phyloP scores from a whole-genome alignment of 2,329 filamentous ascomycete genomes.

The Rutstroemia sp. region DNA sequence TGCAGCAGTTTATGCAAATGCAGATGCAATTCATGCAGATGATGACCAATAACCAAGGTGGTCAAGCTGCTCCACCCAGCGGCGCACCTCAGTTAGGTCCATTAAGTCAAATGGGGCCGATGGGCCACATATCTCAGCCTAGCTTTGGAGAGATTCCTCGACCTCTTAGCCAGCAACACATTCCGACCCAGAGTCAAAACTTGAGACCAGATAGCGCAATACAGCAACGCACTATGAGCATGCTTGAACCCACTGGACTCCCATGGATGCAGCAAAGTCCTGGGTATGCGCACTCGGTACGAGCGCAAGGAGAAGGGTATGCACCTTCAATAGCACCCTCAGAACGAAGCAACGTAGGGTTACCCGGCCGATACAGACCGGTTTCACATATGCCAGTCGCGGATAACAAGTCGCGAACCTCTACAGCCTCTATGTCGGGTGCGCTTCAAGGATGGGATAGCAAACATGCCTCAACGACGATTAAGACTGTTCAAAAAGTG shows the following conservation, averaged over 20 bases:
- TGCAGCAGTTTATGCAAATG: constrained; percentile 86
- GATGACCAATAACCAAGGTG: constrained; percentile 42
- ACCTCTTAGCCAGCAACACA: constrained; percentile 15
- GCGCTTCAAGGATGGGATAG: constrained; percentile 25
- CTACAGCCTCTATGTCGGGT: constrained; percentile 24
- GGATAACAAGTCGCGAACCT: constrained; percentile 28
- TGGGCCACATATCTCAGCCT: constrained; percentile 20
- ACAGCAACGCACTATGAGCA: constrained; percentile 64
- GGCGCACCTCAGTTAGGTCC: constrained; percentile 14
- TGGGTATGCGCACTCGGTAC: constrained; percentile 41
- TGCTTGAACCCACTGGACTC: constrained; percentile 57
- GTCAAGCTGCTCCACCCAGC: background rate
- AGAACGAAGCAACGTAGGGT: constrained; percentile 87
- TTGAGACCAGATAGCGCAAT: constrained; percentile 16
- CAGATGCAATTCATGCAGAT: constrained; percentile 93
- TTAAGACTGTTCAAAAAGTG: constrained; percentile 34
- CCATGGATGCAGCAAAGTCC: constrained; percentile 41
- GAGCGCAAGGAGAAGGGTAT: constrained; percentile 51
- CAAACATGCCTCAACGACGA: constrained; percentile 35
- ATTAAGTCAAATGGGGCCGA: constrained; percentile 7
- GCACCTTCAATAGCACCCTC: constrained; percentile 89
- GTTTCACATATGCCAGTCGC: constrained; percentile 58
- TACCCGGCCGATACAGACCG: constrained; percentile 84
- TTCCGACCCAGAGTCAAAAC: constrained; percentile 5
- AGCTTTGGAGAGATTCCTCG: constrained; percentile 18